These are phyloP conservation scores for Dalbergia oliveri DNA, from an alignment of 306 rosid species.

Conservation along the genomic window DNA sequence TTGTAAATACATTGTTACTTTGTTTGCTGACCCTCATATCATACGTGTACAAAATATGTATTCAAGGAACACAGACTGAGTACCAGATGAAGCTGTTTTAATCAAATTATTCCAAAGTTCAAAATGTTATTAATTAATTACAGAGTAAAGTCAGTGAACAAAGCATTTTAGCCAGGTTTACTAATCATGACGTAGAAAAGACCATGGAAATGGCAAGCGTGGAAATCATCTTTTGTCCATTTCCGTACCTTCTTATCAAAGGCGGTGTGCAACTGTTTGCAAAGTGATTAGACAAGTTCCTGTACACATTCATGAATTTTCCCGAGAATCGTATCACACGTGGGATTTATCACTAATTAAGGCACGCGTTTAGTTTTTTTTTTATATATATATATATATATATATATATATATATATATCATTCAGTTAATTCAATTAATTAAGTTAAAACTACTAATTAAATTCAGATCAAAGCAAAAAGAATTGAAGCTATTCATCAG, in stretches of 20 bases:
- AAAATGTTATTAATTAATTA: slow-evolving; percentile 16
- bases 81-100: slow-evolving; percentile 16
- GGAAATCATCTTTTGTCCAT: slow-evolving; percentile 43
- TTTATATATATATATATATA: too few species aligned
- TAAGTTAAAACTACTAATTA: background rate
- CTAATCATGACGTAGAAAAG: slow-evolving; percentile 44
- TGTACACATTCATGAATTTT: slow-evolving; percentile 41
- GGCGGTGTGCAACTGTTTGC: background rate
- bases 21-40: too few species aligned
- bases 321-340: slow-evolving; percentile 14
- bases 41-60: too few species aligned
- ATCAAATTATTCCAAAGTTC: slow-evolving; percentile 41
- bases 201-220: slow-evolving; percentile 20
- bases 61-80: too few species aligned
- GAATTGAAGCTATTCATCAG: background rate
- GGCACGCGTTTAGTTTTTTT: background rate
- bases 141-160: slow-evolving; percentile 35
- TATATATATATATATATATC: background rate
- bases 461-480: background rate
- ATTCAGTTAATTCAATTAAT: background rate
- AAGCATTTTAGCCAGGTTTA: slow-evolving; percentile 12
- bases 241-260: slow-evolving; percentile 28
- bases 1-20: too few species aligned
- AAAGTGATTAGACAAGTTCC: slow-evolving; percentile 44
- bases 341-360: slow-evolving; percentile 4